phyloP scores from a whole-genome alignment of 371 early-diverging fungal species.

The Mucor irregularis region DNA sequence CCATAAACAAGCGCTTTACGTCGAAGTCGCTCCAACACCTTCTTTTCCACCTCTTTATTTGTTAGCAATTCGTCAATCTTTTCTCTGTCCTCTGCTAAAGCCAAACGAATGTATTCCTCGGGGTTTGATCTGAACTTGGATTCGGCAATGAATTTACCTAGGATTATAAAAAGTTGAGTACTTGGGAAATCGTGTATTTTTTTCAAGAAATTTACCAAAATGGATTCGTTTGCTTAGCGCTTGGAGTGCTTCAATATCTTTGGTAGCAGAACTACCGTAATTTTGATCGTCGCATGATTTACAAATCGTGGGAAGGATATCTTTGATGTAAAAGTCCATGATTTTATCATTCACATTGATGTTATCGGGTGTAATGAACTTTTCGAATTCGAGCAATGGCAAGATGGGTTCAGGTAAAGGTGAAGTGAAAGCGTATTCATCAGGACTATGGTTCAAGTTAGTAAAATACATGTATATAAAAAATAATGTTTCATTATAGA shows the following conservation, averaged over 20 bases:
- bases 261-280: slow-evolving; percentile 90
- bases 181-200: not conserved
- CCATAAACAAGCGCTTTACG: slow-evolving; percentile 93
- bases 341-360: slow-evolving; percentile 88
- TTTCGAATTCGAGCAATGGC: slow-evolving; percentile 77
- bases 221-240: slow-evolving; percentile 92
- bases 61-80: slow-evolving; percentile 86
- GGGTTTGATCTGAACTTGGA: slow-evolving; percentile 88
- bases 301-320: slow-evolving; percentile 73
- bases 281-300: slow-evolving; percentile 74
- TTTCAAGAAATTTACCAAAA: slow-evolving; percentile 63
- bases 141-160: slow-evolving; percentile 95
- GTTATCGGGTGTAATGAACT: slow-evolving; percentile 66
- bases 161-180: too few relatives aligned
- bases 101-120: slow-evolving; percentile 81
- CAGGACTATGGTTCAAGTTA: slow-evolving; percentile 61
- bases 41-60: slow-evolving; percentile 80
- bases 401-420: slow-evolving; percentile 86
- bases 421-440: slow-evolving; percentile 93
- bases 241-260: slow-evolving; percentile 92
- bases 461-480: not conserved
- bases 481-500: not conserved
- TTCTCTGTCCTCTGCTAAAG: slow-evolving; percentile 70
- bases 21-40: slow-evolving; percentile 77
- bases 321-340: slow-evolving; percentile 73